These are phyloP conservation scores for Schrenkiella parvula DNA, from an alignment of 345 rosid genomes.

Conservation along the genomic window DNA sequence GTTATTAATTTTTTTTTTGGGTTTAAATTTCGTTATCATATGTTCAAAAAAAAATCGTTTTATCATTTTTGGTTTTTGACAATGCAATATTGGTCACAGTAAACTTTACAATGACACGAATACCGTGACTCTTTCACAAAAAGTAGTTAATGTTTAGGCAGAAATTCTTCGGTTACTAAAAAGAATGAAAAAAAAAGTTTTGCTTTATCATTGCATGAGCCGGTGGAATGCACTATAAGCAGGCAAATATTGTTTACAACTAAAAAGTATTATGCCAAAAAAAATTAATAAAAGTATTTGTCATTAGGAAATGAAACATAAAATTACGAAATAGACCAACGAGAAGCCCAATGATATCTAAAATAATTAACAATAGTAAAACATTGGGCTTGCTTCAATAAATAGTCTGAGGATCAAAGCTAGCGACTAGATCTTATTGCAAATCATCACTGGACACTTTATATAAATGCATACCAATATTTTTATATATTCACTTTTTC, in stretches of 20 bases:
- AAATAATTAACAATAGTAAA: background rate
- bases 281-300: too few relatives aligned
- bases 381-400: background rate
- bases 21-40: background rate
- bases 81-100: background rate
- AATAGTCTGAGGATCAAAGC: background rate
- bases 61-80: too few relatives aligned
- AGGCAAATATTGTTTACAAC: background rate
- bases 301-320: background rate
- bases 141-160: background rate
- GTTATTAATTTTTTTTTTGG: background rate
- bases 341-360: background rate
- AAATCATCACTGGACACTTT: too few relatives aligned
- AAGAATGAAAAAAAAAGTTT: background rate
- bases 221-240: background rate
- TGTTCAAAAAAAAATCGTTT: too few relatives aligned
- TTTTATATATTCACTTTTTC: too few relatives aligned
- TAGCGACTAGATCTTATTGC: background rate
- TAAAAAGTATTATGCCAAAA: background rate
- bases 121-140: background rate
- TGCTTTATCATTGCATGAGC: background rate
- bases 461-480: too few relatives aligned
- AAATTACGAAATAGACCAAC: background rate
- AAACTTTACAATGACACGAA: background rate
- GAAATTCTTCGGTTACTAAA: background rate